Evolutionary conservation across 148 eudicot genomes (phyloP).

Genomic region (Polygonum aviculare): DNA sequence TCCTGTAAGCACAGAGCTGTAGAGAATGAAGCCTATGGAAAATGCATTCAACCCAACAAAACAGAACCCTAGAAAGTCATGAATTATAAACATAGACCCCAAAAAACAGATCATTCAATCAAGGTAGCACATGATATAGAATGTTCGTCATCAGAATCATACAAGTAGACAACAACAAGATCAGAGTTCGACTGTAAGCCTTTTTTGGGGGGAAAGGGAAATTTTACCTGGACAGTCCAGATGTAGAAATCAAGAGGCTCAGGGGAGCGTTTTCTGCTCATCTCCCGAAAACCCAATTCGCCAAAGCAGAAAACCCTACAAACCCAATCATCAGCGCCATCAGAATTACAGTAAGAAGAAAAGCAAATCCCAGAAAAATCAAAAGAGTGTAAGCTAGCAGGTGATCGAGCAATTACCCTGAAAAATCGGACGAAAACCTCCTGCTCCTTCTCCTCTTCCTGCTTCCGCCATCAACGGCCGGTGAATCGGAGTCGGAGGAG

Average conservation of each 20-base stretch:
- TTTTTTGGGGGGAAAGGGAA: background rate
- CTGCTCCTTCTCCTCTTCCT: constrained; percentile 9
- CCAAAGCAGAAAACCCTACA: background rate
- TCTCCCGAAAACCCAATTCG: constrained; percentile 27
- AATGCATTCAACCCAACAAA: background rate
- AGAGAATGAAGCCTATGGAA: background rate
- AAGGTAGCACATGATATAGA: background rate
- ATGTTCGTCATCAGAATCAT: background rate
- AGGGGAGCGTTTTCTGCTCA: constrained; percentile 60
- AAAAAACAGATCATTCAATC: background rate
- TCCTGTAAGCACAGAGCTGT: background rate
- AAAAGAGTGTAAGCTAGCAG: background rate
- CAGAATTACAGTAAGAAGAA: background rate
- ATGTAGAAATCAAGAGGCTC: constrained; percentile 75
- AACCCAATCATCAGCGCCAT: background rate
- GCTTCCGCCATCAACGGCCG: background rate
- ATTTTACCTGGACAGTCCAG: constrained; percentile 55
- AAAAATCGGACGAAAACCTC: background rate
- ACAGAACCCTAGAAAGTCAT: background rate
- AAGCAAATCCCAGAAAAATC: background rate
- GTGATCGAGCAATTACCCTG: background rate
- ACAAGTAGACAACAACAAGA: background rate
- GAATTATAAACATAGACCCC: background rate
- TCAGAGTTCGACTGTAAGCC: background rate
- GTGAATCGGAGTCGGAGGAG: too few species aligned